These are phyloP conservation scores for Tuber borchii DNA, from an alignment of 495 filamentous ascomycete genomes.

Conservation along the genomic window DNA sequence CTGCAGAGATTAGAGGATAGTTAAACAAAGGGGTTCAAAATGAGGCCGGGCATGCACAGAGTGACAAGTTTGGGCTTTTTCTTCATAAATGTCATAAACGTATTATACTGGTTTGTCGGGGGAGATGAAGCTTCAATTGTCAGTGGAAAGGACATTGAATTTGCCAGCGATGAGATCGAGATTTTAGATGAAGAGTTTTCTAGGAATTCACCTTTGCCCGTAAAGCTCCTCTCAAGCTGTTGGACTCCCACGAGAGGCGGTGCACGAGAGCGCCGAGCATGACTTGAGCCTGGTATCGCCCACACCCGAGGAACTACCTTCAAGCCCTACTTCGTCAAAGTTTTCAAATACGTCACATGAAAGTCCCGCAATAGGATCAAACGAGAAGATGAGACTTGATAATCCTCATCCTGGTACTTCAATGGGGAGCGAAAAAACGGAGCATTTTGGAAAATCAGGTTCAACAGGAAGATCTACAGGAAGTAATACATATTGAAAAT, in stretches of 20 bases:
- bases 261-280: neutral
- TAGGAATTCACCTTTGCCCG: neutral
- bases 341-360: neutral
- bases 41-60: too few relatives aligned
- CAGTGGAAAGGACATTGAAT: conserved; percentile 1
- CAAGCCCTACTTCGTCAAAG: neutral
- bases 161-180: neutral
- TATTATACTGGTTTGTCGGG: conserved; percentile 25
- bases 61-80: too few relatives aligned
- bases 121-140: conserved; percentile 24
- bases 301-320: neutral
- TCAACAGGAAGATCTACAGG: neutral
- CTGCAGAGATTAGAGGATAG: too few relatives aligned
- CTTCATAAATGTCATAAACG: too few relatives aligned
- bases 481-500: too few relatives aligned
- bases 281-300: neutral
- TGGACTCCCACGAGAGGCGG: neutral
- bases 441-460: neutral
- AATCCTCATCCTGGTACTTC: neutral
- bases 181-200: neutral
- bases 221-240: neutral
- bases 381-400: neutral
- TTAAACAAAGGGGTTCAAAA: too few relatives aligned
- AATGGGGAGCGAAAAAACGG: neutral
- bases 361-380: neutral